These are phyloP conservation scores for Onygena corvina DNA, from an alignment of 2,329 filamentous ascomycete species.

Conservation along the genomic window DNA sequence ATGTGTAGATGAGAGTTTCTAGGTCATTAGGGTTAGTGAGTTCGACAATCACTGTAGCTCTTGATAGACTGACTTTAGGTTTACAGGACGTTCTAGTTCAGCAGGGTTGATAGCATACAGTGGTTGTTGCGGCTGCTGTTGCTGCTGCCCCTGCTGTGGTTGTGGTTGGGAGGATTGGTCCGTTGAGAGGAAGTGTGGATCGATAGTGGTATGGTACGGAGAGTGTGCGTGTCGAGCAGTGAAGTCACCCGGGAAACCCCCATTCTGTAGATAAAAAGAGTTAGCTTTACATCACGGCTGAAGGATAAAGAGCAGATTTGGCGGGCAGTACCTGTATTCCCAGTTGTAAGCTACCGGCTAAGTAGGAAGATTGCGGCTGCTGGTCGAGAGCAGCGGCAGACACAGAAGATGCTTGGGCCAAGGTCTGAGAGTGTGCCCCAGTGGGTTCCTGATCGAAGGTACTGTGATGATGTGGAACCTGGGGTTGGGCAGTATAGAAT, in stretches of 20 bases:
- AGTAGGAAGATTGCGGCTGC: background rate
- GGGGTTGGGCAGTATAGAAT: constrained; percentile 21
- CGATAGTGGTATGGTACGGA: constrained; percentile 28
- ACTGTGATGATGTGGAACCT: constrained; percentile 4
- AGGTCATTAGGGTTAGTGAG: background rate
- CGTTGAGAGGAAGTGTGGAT: constrained; percentile 29
- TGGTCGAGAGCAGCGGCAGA: background rate
- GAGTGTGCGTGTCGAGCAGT: constrained; percentile 17
- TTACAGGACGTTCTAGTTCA: constrained; percentile 12
- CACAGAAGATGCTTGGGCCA: background rate
- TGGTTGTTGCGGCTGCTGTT: background rate
- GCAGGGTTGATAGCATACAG: constrained; percentile 16
- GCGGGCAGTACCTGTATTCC: constrained; percentile 3
- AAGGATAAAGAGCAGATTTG: background rate
- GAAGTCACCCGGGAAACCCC: constrained; percentile 23
- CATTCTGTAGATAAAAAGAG: background rate
- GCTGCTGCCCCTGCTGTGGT: constrained; percentile 3
- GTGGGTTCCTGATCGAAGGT: background rate
- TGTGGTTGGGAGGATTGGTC: constrained; percentile 5
- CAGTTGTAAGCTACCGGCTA: background rate
- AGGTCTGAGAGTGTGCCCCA: background rate
- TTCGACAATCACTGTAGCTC: background rate
- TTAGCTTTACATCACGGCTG: background rate
- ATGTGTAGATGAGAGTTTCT: constrained; percentile 4
- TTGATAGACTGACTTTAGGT: constrained; percentile 8